Evolutionary conservation across 2,329 filamentous ascomycete genomes (phyloP), one percentile per base, ranked within the genome.

Genomic region (Cylindrodendrum hubeiense): DNA sequence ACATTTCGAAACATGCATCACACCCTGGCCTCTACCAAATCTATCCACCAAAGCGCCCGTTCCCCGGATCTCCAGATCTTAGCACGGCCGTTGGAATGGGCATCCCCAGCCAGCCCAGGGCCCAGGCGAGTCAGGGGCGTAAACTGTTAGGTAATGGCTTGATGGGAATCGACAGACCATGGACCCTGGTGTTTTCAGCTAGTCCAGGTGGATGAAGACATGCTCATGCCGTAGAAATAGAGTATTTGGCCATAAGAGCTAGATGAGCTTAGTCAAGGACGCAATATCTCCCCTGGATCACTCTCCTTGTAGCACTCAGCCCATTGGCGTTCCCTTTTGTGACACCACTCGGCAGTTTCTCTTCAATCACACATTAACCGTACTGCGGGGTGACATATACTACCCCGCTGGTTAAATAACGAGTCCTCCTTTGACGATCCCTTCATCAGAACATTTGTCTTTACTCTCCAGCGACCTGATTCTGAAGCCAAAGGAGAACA

Each of bases 91-190:
- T 30, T 21, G 24, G 26, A 33, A 34, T 26, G 22, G 37, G 33
- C 39, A 28, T 34, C 59, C 37, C 34, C 46, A 52, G 52, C 49
- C 33, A 39, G 49, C 49, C 26, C 39, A 43, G 52, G 47, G 58
- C 39, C 41, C 51, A 55, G 44, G 41, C 50, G 51, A 33, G 17
- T 19, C 57, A 53, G 28, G 60, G 53, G 65, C 44, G 50, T 28
- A 66, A 67, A 47, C 62, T 52, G 66, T 68, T 69, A 66, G 67
- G 67, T 68, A 69, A 69, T 66, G 49, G 24, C 8, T 30, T 37
- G 13, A 19, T 33, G n/a, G 54, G 17, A 30, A 24, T 24, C 24
- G 12, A 13, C 26, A 41, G 26, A 28, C 39, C 53, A 46, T 56
- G 44, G 34, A 44, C 37, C 34, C 3, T 22, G 52, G 10, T 30